Conservation (phyloP, 495 filamentous ascomycete genomes). For the Jackrogersella minutella region DNA sequence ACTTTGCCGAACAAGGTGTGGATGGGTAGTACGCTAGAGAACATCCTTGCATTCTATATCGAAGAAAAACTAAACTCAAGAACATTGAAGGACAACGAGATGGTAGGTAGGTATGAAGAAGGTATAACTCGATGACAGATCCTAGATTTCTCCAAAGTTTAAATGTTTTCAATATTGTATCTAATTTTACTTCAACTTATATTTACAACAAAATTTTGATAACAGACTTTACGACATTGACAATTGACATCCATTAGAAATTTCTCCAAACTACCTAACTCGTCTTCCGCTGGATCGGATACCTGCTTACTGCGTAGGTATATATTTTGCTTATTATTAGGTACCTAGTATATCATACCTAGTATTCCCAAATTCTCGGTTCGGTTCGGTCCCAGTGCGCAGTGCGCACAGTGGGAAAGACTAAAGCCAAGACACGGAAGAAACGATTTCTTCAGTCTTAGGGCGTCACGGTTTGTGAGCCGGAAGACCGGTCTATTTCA, state of each 20-base stretch:
- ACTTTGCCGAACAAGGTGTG: constrained; percentile 6
- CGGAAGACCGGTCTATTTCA: constrained; percentile 41
- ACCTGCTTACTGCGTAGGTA: constrained; percentile 6
- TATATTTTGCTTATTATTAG: too few relatives aligned
- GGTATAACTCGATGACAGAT: not conserved
- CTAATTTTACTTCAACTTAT: not conserved
- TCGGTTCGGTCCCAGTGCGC: constrained; percentile 29
- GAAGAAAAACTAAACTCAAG: too few relatives aligned
- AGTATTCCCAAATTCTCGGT: constrained; percentile 29
- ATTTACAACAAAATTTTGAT: constrained; percentile 25
- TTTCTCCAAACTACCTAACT: constrained; percentile 20
- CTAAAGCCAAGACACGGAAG: constrained; percentile 37
- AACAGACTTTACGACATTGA: not conserved
- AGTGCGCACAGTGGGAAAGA: constrained; percentile 31
- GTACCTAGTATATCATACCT: not conserved
- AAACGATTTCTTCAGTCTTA: constrained; percentile 22
- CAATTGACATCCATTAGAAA: constrained; percentile 2
- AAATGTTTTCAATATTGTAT: too few relatives aligned
- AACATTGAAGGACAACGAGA: not conserved
- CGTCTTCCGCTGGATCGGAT: constrained; percentile 27
- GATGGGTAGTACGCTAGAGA: too few relatives aligned
- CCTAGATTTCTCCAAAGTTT: not conserved
- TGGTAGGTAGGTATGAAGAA: not conserved
- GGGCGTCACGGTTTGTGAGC: constrained; percentile 33
- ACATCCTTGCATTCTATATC: too few relatives aligned